Conservation (phyloP, 2,329 filamentous ascomycete genomes). For the Aspergillus floridensis region DNA sequence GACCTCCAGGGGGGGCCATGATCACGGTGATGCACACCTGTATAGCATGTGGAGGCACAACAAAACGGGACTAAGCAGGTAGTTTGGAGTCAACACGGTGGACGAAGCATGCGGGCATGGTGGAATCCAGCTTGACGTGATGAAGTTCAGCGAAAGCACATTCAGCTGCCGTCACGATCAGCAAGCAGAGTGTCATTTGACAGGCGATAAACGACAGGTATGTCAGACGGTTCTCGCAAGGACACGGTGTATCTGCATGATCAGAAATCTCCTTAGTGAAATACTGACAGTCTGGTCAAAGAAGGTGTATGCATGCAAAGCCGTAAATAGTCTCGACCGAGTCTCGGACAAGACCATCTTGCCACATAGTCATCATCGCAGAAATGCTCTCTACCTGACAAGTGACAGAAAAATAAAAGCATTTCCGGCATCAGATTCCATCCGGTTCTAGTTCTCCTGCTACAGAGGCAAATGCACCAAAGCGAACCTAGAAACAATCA, state of each 20-base stretch:
- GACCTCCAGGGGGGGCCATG: slow-evolving; percentile 1
- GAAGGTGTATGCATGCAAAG: no score
- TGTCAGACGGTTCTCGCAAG: no score
- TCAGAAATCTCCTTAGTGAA: no score
- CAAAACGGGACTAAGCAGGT: neutral
- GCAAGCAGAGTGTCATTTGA: no score
- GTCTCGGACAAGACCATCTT: neutral
- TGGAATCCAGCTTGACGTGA: neutral
- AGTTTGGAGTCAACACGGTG: neutral
- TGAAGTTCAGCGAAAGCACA: no score
- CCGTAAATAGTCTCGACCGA: neutral
- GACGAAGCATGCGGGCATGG: neutral
- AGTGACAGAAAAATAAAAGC: neutral
- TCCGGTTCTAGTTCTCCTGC: neutral
- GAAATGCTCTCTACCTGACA: neutral
- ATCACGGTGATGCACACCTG: neutral
- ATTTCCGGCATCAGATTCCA: neutral
- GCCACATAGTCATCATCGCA: neutral
- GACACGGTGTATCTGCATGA: no score
- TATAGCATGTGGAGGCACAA: neutral
- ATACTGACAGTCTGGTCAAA: no score
- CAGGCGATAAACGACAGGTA: no score
- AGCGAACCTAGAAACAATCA: neutral
- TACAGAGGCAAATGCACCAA: neutral
- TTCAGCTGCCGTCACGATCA: no score